phyloP scores from a whole-genome alignment of 805 yeast species.

The Pichia sporocuriosa region DNA sequence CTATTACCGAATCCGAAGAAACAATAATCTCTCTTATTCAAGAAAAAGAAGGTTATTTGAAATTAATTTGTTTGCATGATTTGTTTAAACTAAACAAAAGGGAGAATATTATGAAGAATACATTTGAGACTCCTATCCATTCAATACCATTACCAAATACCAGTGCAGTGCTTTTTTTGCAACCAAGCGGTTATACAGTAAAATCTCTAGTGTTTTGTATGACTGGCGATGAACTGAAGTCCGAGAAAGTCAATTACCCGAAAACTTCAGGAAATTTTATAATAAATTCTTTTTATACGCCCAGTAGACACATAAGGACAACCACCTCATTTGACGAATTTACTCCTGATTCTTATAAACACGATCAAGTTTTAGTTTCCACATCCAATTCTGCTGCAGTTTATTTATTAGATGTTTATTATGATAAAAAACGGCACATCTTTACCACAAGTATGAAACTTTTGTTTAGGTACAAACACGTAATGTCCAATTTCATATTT shows the following conservation, averaged over 20 bases:
- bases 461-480: slow-evolving; percentile 20
- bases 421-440: slow-evolving; percentile 13
- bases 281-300: slow-evolving; percentile 23
- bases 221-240: slow-evolving; percentile 22
- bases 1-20: slow-evolving; percentile 2
- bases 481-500: slow-evolving; percentile 20
- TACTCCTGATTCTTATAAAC: slow-evolving; percentile 11
- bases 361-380: slow-evolving; percentile 27
- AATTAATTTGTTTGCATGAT: neutral
- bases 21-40: neutral
- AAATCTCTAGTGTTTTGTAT: slow-evolving; percentile 22
- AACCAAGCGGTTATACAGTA: slow-evolving; percentile 19
- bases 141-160: slow-evolving; percentile 22
- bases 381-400: slow-evolving; percentile 14
- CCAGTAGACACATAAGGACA: slow-evolving; percentile 14
- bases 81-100: neutral
- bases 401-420: slow-evolving; percentile 24
- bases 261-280: slow-evolving; percentile 1
- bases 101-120: slow-evolving; percentile 13
- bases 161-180: slow-evolving; percentile 23
- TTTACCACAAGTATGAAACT: slow-evolving; percentile 16
- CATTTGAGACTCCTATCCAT: slow-evolving; percentile 25
- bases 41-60: neutral
- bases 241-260: slow-evolving; percentile 2
- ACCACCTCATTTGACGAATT: slow-evolving; percentile 7